A percentile compares a stretch with the other conserved stretches of the same genome.
Conservation (phyloP, 2,329 filamentous ascomycete genomes). For the Cladorrhinum sp. region DNA sequence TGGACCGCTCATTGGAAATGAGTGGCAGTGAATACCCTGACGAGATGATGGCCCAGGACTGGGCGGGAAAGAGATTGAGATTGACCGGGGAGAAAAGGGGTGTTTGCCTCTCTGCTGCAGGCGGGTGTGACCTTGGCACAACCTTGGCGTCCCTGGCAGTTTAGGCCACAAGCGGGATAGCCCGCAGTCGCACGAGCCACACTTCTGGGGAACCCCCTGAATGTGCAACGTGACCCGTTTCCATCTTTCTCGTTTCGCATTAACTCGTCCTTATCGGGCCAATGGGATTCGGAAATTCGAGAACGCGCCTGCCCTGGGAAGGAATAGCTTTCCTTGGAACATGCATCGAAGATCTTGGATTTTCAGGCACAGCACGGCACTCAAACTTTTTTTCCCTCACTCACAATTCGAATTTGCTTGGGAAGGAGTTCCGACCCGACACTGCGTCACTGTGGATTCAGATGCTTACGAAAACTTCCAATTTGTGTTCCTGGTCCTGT, state of each 20-base stretch:
- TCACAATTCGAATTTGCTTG: neutral
- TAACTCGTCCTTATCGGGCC: neutral
- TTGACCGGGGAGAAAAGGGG: slow-evolving; percentile 20
- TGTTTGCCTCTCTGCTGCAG: slow-evolving; percentile 10
- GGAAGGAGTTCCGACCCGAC: neutral
- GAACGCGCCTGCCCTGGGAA: neutral
- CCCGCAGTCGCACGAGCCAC: slow-evolving; percentile 21
- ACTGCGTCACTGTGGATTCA: neutral
- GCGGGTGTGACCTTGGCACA: slow-evolving; percentile 10
- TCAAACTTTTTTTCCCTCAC: neutral
- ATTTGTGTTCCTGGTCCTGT: neutral
- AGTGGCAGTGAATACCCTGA: neutral
- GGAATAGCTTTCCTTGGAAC: neutral
- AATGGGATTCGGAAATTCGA: neutral
- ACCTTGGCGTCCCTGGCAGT: neutral
- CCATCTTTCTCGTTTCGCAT: neutral
- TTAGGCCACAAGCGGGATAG: slow-evolving; percentile 21
- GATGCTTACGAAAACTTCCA: neutral
- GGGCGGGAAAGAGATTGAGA: slow-evolving; percentile 1
- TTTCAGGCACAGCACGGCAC: neutral
- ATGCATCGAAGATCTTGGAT: neutral
- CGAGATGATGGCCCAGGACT: neutral
- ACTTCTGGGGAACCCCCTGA: slow-evolving; percentile 14
- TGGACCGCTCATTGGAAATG: slow-evolving; percentile 6
- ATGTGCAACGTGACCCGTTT: slow-evolving; percentile 17